Evolutionary conservation across 495 filamentous ascomycete species (phyloP), one percentile per base, ranked within the genome.

Genomic region (Penicillium fimorum): DNA sequence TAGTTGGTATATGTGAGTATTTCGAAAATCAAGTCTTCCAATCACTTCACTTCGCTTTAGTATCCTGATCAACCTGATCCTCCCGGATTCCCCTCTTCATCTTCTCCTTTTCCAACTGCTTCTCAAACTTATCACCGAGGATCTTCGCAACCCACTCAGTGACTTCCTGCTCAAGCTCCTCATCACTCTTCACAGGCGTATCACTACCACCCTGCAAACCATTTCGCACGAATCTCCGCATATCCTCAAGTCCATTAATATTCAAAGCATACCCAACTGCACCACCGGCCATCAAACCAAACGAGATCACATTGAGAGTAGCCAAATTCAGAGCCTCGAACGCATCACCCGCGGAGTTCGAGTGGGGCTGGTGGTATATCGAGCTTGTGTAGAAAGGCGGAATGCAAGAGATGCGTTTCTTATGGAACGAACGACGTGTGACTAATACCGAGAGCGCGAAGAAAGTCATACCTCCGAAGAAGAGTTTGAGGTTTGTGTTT

Each of bases 321-420:
- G 92, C 91, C n/a, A 96, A 69, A 48, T 83, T 86, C 11, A 96
- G 74, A 5, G 92, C 92, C 68, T 93, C 85, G 42, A 90, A 66
- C 0, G 91, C 91, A 20, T 92, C 83, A 29, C 82, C 57, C 1
- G 79, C 74, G 45, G 87, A 82, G 59, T 82, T 84, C 7, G 73
- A 71, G 27, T 73, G 67, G 2, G 73, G 70, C 20, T 71, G 65
- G 66, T 71, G 67, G 63, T 68, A 76, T 6, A 64, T 20, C 66
- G 81, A 85, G 41, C 74, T 82, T 15, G 84, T 76, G 75, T 84
- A 92, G 78, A 83, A 90, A 49, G 81, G 81, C 5, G 89, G 88
- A 47, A 79, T 70, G 13, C 79, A 71, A 5, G 72, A 68, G 38
- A 74, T 71, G 53, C 72, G 75, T 51, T 87, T 84, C 18, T 79